phyloP scores from a whole-genome alignment of 306 rosid species.

The Glycine soja region DNA sequence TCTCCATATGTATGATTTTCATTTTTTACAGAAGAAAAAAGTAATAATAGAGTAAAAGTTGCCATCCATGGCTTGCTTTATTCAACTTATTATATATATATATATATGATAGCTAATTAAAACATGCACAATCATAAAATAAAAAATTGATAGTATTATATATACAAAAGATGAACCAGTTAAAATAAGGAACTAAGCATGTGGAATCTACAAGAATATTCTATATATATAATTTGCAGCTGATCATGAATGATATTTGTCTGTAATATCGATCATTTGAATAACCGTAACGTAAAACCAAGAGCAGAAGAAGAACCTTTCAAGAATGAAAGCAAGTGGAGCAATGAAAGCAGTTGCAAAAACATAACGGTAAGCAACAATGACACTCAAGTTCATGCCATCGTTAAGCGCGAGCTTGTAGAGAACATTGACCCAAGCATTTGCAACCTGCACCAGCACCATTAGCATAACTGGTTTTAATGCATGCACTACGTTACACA shows the following conservation, averaged over 20 bases:
- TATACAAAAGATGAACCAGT: no score
- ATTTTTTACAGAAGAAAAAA: not conserved
- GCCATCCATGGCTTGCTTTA: no score
- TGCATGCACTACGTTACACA: constrained; percentile 32
- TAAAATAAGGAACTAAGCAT: no score
- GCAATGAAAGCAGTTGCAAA: constrained; percentile 64
- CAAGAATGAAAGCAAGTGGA: constrained; percentile 66
- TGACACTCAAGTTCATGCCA: constrained; percentile 66
- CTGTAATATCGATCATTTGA: no score
- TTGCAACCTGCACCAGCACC: constrained; percentile 61
- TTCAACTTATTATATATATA: no score
- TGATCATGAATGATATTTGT: no score
- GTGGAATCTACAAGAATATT: no score
- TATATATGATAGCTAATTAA: no score
- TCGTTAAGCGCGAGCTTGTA: constrained; percentile 64
- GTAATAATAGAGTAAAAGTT: not conserved
- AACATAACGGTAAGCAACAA: constrained; percentile 69
- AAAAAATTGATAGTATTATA: no score
- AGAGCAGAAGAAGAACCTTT: constrained; percentile 48
- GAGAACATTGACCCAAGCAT: constrained; percentile 62
- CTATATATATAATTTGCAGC: no score
- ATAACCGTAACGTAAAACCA: no score
- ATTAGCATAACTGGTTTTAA: constrained; percentile 22
- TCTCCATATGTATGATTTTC: not conserved
- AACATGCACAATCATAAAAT: no score